phyloP scores from a whole-genome alignment of 345 rosid species.

The Citrus reticulata region DNA sequence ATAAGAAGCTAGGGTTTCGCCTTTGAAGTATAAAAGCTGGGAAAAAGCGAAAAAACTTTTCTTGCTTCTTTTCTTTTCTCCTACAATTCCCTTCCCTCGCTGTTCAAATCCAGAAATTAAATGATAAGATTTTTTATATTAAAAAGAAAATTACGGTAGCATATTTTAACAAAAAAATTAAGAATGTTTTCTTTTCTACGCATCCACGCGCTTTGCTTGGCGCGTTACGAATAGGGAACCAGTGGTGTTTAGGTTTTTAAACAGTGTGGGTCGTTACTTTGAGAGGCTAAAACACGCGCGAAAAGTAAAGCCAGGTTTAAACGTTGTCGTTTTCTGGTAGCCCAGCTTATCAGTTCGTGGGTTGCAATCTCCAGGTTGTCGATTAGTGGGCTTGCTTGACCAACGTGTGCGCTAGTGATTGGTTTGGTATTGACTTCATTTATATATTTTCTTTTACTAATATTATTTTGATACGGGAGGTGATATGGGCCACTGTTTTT shows the following conservation, averaged over 20 bases:
- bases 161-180: background rate
- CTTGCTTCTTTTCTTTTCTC: background rate
- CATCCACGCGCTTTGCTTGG: background rate
- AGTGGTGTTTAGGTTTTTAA: background rate
- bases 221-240: background rate
- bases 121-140: background rate
- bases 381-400: background rate
- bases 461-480: background rate
- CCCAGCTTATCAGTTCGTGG: background rate
- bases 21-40: background rate
- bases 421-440: background rate
- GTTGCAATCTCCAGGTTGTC: conserved; percentile 19
- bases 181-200: background rate
- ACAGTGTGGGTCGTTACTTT: background rate
- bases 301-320: too few species aligned
- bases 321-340: background rate
- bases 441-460: background rate
- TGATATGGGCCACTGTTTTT: background rate
- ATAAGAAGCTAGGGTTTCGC: conserved; percentile 6
- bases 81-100: conserved; percentile 35
- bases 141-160: background rate
- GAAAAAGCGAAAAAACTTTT: background rate
- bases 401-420: background rate
- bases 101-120: conserved; percentile 12
- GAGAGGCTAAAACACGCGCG: background rate